phyloP scores from a whole-genome alignment of 169 alveolate species.

The Cryptosporidium andersoni region DNA sequence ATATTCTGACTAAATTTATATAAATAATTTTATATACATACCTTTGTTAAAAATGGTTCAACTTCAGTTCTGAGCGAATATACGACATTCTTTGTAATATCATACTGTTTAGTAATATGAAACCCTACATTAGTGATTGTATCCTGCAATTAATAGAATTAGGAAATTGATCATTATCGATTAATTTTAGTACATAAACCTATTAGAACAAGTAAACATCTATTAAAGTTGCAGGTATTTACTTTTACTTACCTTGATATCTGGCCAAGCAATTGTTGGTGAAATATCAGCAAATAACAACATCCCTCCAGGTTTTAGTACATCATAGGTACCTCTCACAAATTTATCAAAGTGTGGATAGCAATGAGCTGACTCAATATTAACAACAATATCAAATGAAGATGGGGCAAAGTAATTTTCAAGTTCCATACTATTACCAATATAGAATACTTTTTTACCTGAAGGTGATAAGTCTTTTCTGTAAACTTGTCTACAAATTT shows the following conservation, averaged over 20 bases:
- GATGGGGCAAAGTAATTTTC: slow-evolving; percentile 66
- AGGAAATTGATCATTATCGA: not conserved
- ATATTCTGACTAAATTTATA: not conserved
- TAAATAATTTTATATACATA: not conserved
- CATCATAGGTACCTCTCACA: slow-evolving; percentile 51
- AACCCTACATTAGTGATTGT: slow-evolving; percentile 63
- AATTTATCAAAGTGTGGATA: slow-evolving; percentile 64
- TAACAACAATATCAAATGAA: slow-evolving; percentile 48
- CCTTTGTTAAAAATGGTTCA: slow-evolving; percentile 67
- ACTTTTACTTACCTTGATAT: slow-evolving; percentile 42
- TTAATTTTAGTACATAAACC: not conserved
- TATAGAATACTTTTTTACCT: slow-evolving; percentile 63
- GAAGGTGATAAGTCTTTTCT: slow-evolving; percentile 49
- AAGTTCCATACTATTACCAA: slow-evolving; percentile 69
- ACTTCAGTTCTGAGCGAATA: slow-evolving; percentile 62
- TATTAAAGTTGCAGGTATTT: too few relatives aligned
- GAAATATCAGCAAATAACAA: slow-evolving; percentile 69
- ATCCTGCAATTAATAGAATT: slow-evolving; percentile 24
- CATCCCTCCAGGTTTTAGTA: slow-evolving; percentile 68
- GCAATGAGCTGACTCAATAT: slow-evolving; percentile 67
- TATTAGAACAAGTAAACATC: too few relatives aligned
- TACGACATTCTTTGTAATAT: slow-evolving; percentile 47
- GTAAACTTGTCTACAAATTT: slow-evolving; percentile 57
- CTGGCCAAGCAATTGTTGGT: slow-evolving; percentile 71
- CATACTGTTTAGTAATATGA: slow-evolving; percentile 34